phyloP scores from a whole-genome alignment of 1,284 basidiomycete species.

The Ustilago shanxiensis region DNA sequence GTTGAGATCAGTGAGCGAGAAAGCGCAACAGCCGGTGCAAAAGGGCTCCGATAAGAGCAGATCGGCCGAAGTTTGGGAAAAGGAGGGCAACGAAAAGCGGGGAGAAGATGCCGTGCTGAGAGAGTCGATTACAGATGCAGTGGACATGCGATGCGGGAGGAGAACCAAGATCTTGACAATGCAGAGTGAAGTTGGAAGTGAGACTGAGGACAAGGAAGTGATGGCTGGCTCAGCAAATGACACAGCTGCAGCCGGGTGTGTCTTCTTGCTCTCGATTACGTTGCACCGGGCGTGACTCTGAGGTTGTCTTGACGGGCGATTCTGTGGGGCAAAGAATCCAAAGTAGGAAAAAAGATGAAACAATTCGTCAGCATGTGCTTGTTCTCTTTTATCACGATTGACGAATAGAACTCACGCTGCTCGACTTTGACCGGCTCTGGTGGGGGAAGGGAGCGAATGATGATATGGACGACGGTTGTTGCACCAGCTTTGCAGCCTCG shows the following conservation, averaged over 20 bases:
- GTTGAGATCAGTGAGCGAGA: background rate
- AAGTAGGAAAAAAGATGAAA: background rate
- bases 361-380: background rate
- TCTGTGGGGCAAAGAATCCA: background rate
- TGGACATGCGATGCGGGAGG: background rate
- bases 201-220: background rate
- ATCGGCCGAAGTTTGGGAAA: background rate
- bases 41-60: background rate
- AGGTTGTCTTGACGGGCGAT: slow-evolving; percentile 15
- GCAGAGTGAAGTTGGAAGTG: background rate
- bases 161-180: background rate
- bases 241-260: slow-evolving; percentile 42
- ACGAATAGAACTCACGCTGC: slow-evolving; percentile 15
- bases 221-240: slow-evolving; percentile 31
- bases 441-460: slow-evolving; percentile 32
- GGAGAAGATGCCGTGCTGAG: background rate
- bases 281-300: background rate
- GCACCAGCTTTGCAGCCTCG: slow-evolving; percentile 36
- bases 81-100: background rate
- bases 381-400: background rate
- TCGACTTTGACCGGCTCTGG: slow-evolving; percentile 36
- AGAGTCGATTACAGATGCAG: slow-evolving; percentile 3
- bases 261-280: slow-evolving; percentile 16
- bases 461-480: slow-evolving; percentile 42
- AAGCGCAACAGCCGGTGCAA: background rate